Evolutionary conservation across 78 protist species (phyloP), one percentile per base, ranked within the genome.

Genomic region (Corallochytrium limacisporum): DNA sequence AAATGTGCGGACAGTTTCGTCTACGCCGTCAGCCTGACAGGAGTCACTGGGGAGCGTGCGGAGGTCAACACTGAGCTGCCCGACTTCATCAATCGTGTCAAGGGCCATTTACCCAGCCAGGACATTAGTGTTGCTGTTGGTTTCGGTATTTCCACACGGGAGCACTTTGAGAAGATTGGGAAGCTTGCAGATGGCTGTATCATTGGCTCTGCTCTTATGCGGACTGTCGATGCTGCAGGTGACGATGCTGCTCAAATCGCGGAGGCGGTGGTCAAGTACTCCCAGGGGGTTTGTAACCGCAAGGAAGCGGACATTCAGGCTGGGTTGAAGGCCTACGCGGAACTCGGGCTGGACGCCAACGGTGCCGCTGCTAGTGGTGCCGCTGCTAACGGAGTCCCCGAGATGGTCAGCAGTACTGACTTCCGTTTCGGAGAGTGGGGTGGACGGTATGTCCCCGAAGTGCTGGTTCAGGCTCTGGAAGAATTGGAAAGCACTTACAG

Each of bases 61-160:
- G 26, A 24, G 9, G 38, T 74, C 7, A 9, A 42, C 12, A 26
- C 55, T 1, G 69, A 44, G 33, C 67, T 73, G 18, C 72, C 79
- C 26, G 57, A 3, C 15, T 56, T 76, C 44, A 3, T 67, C 22
- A 46, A 16, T 42, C 67, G 76, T 54, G 31, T 66, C 22, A 43
- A 57, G 47, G 26, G 15, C 48, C 40, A 29, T 5, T 29, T 61
- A 2, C 86, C 86, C 3, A n/a, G n/a, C n/a, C n/a, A n/a, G n/a
- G n/a, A n/a, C n/a, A n/a, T n/a, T n/a, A n/a, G n/a, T n/a, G 40
- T 81, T 8, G 81, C 75, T 44, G 75, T 81, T 15, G 86, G 86
- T 39, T 80, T 80, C 49, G 86, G 86, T 42, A 62, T 80, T 44
- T 31, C 72, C 33, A 80, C 42, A 28, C 72, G 71, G 24, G 77